These are phyloP conservation scores for Cryptococcus sp. DNA, from an alignment of 1,284 basidiomycete genomes.

Conservation along the genomic window DNA sequence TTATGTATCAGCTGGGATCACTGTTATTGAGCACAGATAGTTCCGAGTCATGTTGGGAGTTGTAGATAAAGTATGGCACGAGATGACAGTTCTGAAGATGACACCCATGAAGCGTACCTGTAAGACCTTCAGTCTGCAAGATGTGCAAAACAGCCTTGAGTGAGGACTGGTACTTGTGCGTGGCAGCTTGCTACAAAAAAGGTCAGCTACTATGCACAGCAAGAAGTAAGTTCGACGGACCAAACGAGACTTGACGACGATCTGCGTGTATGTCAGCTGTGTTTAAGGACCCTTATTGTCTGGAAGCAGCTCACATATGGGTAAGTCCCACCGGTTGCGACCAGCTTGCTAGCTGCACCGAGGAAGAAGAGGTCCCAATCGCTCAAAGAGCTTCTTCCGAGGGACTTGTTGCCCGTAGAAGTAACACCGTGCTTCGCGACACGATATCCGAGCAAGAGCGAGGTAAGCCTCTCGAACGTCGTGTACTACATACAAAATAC, in stretches of 20 bases:
- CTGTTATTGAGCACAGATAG: no score
- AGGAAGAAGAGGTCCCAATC: conserved; percentile 89
- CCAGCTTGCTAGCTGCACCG: conserved; percentile 82
- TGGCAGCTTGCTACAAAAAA: conserved; percentile 47
- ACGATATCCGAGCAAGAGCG: conserved; percentile 35
- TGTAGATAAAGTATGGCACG: no score
- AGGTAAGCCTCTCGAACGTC: conserved; percentile 72
- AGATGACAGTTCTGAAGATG: no score
- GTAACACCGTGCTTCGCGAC: conserved; percentile 21
- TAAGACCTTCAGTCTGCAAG: conserved; percentile 71
- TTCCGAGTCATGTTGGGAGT: no score
- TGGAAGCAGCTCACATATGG: conserved; percentile 44
- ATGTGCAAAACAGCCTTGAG: conserved; percentile 57
- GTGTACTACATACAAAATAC: conserved; percentile 60
- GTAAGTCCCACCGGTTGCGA: conserved; percentile 53
- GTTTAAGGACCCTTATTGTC: neutral
- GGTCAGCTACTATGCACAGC: neutral
- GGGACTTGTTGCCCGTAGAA: conserved; percentile 52
- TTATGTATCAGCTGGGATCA: neutral
- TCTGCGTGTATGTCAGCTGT: conserved; percentile 22
- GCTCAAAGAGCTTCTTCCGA: conserved; percentile 58
- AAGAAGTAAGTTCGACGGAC: conserved; percentile 21
- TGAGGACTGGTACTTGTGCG: conserved; percentile 53
- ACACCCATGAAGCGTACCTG: conserved; percentile 28
- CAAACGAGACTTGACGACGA: conserved; percentile 54